These are phyloP conservation scores for Fusarium piperis DNA, from an alignment of 2,329 filamentous ascomycete genomes.

Conservation along the genomic window DNA sequence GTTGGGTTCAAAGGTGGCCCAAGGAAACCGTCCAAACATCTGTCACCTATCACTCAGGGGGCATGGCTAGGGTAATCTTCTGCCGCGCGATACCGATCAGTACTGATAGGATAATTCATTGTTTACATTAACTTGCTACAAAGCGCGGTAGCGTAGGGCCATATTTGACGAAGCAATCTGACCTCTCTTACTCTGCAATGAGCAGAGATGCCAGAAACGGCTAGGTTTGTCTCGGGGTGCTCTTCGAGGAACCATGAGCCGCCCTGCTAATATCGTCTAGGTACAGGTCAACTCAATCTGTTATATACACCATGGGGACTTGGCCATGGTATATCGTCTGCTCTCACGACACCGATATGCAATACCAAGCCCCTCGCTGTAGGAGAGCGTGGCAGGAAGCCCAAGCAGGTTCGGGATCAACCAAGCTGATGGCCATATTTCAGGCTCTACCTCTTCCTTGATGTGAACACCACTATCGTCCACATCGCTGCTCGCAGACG, in stretches of 20 bases:
- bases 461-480: background rate
- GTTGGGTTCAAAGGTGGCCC: background rate
- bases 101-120: background rate
- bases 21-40: background rate
- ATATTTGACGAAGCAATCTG: background rate
- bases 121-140: background rate
- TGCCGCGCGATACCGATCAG: background rate
- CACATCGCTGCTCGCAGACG: slow-evolving; percentile 6
- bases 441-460: background rate
- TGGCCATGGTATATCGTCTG: background rate
- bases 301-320: background rate
- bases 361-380: background rate
- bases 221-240: background rate
- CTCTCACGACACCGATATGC: background rate
- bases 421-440: background rate
- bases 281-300: background rate
- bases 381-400: background rate
- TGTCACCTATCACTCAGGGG: background rate
- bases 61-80: background rate
- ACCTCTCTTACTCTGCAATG: background rate
- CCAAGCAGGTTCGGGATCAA: background rate
- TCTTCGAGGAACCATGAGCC: background rate
- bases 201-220: background rate
- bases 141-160: background rate
- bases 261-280: background rate